Conservation (phyloP, 2,329 filamentous ascomycete species). For the Truncatella angustata region DNA sequence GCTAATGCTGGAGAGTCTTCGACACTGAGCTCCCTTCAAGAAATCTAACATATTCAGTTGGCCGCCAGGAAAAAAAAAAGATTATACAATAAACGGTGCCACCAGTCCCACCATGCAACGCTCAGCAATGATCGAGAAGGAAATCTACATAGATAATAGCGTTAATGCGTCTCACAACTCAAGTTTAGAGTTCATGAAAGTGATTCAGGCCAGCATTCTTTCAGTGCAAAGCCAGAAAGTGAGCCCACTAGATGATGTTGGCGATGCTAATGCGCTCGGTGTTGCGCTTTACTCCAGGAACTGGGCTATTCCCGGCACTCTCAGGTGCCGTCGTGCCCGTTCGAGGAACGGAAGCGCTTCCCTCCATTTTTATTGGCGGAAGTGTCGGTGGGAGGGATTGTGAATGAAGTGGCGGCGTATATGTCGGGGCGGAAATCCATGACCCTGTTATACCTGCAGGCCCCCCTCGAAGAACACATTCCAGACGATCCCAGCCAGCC, state of each 20-base stretch:
- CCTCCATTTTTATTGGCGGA: slow-evolving; percentile 32
- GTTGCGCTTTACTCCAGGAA: slow-evolving; percentile 33
- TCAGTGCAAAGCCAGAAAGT: no score
- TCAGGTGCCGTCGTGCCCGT: slow-evolving; percentile 19
- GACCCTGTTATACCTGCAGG: slow-evolving; percentile 32
- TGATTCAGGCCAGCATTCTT: no score
- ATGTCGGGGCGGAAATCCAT: slow-evolving; percentile 23
- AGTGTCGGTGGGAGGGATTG: slow-evolving; percentile 28
- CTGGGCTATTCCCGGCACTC: slow-evolving; percentile 31
- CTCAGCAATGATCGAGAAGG: no score
- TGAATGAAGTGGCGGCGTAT: slow-evolving; percentile 18
- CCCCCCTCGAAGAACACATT: slow-evolving; percentile 53
- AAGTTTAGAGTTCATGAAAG: no score
- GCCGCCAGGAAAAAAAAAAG: no score
- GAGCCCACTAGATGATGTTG: slow-evolving; percentile 44
- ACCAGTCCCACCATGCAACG: no score
- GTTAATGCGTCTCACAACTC: no score
- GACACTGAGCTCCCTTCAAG: no score
- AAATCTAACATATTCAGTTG: no score
- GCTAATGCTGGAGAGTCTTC: not conserved
- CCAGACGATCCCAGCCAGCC: slow-evolving; percentile 78
- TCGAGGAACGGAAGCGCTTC: slow-evolving; percentile 20
- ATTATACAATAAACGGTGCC: no score
- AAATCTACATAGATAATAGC: no score
- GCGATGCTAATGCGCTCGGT: slow-evolving; percentile 45